Percentiles rank a stretch among this genome's conserved stretches.
These are phyloP conservation scores for Secale cereale DNA, from an alignment of 176 grass and related monocot species.

Conservation along the genomic window DNA sequence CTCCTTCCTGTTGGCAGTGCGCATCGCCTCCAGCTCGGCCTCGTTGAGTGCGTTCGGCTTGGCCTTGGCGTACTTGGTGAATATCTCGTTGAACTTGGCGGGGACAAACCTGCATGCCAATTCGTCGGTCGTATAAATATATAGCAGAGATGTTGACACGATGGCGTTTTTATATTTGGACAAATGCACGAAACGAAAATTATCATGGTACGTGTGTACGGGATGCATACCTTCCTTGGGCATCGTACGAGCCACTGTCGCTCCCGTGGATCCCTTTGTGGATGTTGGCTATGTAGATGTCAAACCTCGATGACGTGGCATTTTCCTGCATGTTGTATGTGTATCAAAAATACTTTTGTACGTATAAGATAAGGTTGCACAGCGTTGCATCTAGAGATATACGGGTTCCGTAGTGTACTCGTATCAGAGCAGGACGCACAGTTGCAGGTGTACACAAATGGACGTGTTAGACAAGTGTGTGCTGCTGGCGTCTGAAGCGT, in stretches of 20 bases:
- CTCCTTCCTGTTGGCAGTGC: constrained; percentile 36
- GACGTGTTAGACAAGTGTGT: background rate
- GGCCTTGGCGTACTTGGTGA: constrained; percentile 51
- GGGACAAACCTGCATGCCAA: constrained; percentile 50
- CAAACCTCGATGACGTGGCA: constrained; percentile 15
- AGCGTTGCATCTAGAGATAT: no score
- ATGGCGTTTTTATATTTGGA: background rate
- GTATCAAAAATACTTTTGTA: background rate
- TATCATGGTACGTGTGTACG: background rate
- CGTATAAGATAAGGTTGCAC: no score
- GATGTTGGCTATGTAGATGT: constrained; percentile 79
- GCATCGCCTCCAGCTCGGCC: constrained; percentile 48
- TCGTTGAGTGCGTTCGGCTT: constrained; percentile 31
- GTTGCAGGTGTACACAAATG: background rate
- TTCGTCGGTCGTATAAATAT: background rate
- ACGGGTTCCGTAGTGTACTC: no score
- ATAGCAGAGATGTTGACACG: background rate
- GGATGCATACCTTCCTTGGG: constrained; percentile 34
- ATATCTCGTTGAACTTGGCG: constrained; percentile 63
- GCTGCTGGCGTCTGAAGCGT: background rate
- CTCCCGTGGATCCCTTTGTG: constrained; percentile 66
- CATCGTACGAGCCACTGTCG: constrained; percentile 50
- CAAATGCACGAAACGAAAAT: background rate
- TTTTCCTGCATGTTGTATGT: constrained; percentile 37
- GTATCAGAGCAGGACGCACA: background rate